Evolutionary conservation across 306 rosid species (phyloP).

Genomic region (Cucumis melo): DNA sequence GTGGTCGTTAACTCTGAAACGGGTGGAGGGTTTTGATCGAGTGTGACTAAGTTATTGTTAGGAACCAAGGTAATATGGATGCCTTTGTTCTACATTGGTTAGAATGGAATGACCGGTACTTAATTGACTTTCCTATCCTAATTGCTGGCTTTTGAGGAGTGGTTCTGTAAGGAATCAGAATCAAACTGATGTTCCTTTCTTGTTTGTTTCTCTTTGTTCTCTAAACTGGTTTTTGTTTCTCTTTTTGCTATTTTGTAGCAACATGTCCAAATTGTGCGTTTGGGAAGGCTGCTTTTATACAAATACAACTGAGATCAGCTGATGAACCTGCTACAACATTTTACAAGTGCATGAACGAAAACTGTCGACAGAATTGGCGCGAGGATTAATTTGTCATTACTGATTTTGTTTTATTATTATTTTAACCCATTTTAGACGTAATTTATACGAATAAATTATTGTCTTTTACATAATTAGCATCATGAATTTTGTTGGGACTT

Average conservation of each 20-base stretch:
- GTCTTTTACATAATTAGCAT: neutral
- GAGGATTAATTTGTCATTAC: constrained; percentile 4
- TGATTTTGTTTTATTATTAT: neutral
- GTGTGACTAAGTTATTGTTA: no score
- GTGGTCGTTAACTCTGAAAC: no score
- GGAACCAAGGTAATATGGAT: no score
- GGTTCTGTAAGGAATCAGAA: no score
- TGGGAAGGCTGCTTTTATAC: constrained; percentile 10
- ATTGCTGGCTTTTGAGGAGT: no score
- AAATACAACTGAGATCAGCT: constrained; percentile 12
- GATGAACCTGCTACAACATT: constrained; percentile 15
- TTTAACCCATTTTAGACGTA: neutral
- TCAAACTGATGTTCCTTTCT: neutral
- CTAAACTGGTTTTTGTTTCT: neutral
- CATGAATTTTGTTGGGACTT: neutral
- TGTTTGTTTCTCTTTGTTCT: neutral
- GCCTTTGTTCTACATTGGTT: no score
- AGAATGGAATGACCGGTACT: no score
- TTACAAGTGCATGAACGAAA: constrained; percentile 12
- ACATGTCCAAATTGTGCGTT: constrained; percentile 10
- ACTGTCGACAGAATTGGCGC: constrained; percentile 11
- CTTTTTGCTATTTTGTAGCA: neutral
- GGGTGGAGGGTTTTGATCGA: no score
- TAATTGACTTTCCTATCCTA: no score
- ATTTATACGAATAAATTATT: neutral